Evolutionary conservation across 2,329 filamentous ascomycete genomes (phyloP).

Genomic region (Bipolaris sorokiniana): DNA sequence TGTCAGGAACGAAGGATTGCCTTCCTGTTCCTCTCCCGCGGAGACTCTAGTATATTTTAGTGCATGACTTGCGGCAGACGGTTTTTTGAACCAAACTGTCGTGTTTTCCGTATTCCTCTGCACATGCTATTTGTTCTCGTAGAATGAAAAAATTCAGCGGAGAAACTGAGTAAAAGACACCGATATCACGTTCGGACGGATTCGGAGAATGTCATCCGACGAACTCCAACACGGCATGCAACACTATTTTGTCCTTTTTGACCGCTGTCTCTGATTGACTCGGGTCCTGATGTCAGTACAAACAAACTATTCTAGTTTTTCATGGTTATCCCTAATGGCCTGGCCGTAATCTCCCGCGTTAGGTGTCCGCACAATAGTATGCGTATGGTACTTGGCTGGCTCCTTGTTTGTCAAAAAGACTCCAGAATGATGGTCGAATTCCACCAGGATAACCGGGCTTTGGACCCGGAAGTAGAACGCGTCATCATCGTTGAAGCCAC

Average conservation of each 20-base stretch:
- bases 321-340: slow-evolving; percentile 49
- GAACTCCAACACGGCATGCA: neutral
- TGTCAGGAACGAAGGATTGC: neutral
- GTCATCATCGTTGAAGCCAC: slow-evolving; percentile 68
- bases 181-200: neutral
- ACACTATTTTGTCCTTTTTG: neutral
- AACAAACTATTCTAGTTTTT: slow-evolving; percentile 24
- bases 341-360: slow-evolving; percentile 79
- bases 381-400: slow-evolving; percentile 79
- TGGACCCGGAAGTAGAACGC: slow-evolving; percentile 81
- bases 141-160: neutral
- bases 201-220: neutral
- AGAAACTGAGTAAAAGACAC: neutral
- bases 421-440: slow-evolving; percentile 82
- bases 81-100: neutral
- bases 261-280: neutral
- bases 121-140: neutral
- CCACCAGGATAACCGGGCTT: slow-evolving; percentile 73
- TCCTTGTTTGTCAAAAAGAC: slow-evolving; percentile 76
- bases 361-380: slow-evolving; percentile 73
- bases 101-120: neutral
- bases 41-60: neutral
- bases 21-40: neutral
- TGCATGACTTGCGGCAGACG: neutral
- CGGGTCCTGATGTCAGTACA: neutral